These are phyloP conservation scores for Udeniomyces megalosporus DNA, from an alignment of 768 basidiomycete genomes.

Conservation along the genomic window DNA sequence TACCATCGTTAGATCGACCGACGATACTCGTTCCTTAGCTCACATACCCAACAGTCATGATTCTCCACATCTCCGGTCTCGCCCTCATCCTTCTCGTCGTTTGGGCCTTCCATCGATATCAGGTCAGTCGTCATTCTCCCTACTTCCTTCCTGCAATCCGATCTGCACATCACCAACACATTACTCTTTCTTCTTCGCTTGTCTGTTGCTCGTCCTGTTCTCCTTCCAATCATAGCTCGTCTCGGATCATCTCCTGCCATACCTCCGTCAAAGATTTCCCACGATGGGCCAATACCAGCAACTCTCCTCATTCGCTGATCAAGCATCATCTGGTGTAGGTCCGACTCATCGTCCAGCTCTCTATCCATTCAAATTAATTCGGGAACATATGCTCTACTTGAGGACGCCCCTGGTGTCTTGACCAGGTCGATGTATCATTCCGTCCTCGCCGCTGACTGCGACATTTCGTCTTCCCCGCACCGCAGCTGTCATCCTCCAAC, in stretches of 20 bases:
- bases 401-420: neutral
- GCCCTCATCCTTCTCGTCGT: neutral
- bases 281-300: neutral
- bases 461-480: neutral
- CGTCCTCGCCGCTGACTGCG: neutral
- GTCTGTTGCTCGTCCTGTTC: neutral
- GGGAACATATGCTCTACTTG: neutral
- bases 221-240: slow-evolving; percentile 1
- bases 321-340: slow-evolving; percentile 1
- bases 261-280: neutral
- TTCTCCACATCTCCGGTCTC: slow-evolving; percentile 2
- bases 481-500: slow-evolving; percentile 1
- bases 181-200: neutral
- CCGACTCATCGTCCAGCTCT: too few relatives aligned
- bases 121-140: neutral
- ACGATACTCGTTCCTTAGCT: too few relatives aligned
- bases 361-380: neutral
- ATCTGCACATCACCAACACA: neutral
- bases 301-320: neutral
- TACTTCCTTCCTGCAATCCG: neutral
- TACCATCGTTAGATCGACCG: too few relatives aligned
- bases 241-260: slow-evolving; percentile 13
- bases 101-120: slow-evolving; percentile 3
- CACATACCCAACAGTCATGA: neutral
- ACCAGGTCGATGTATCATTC: neutral